phyloP scores from a whole-genome alignment of 495 filamentous ascomycete species.

The Peziza echinospora region DNA sequence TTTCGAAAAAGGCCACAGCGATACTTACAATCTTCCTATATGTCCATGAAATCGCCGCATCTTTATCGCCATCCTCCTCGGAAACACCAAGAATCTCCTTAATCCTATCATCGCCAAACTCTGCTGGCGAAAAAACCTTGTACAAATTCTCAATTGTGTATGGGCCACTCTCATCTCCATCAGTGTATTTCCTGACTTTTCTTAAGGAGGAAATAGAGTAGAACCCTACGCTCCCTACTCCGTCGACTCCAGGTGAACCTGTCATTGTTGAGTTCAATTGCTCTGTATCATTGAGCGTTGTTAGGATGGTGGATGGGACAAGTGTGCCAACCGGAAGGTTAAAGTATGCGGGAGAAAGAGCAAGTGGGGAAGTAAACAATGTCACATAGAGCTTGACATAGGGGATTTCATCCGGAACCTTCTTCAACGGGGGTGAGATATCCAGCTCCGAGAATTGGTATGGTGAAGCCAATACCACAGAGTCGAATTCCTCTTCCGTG shows the following conservation, averaged over 20 bases:
- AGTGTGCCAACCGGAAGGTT: slow-evolving; percentile 29
- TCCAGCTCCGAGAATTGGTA: slow-evolving; percentile 53
- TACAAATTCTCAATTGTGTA: slow-evolving; percentile 54
- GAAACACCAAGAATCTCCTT: slow-evolving; percentile 24
- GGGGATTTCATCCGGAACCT: slow-evolving; percentile 45
- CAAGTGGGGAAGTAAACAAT: slow-evolving; percentile 55
- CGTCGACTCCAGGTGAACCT: slow-evolving; percentile 25
- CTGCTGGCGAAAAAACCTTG: slow-evolving; percentile 71
- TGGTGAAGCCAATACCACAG: slow-evolving; percentile 57
- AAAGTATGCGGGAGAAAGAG: slow-evolving; percentile 48
- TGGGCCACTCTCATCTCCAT: slow-evolving; percentile 27
- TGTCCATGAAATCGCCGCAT: slow-evolving; percentile 6
- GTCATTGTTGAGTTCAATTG: slow-evolving; percentile 23
- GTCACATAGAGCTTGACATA: slow-evolving; percentile 77
- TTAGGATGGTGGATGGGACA: slow-evolving; percentile 56
- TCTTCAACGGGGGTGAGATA: slow-evolving; percentile 29
- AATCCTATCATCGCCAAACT: background rate
- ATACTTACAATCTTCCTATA: background rate
- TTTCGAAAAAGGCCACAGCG: too few relatives aligned
- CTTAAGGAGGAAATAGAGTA: slow-evolving; percentile 69
- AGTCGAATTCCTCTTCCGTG: slow-evolving; percentile 45
- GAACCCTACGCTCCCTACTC: slow-evolving; percentile 52
- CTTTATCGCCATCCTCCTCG: slow-evolving; percentile 5
- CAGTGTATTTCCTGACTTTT: slow-evolving; percentile 36
- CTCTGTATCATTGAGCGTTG: slow-evolving; percentile 46